Percentiles rank a stretch among this genome's conserved stretches.
phyloP scores from a whole-genome alignment of 768 basidiomycete genomes.

The Hygrocybe punicea region DNA sequence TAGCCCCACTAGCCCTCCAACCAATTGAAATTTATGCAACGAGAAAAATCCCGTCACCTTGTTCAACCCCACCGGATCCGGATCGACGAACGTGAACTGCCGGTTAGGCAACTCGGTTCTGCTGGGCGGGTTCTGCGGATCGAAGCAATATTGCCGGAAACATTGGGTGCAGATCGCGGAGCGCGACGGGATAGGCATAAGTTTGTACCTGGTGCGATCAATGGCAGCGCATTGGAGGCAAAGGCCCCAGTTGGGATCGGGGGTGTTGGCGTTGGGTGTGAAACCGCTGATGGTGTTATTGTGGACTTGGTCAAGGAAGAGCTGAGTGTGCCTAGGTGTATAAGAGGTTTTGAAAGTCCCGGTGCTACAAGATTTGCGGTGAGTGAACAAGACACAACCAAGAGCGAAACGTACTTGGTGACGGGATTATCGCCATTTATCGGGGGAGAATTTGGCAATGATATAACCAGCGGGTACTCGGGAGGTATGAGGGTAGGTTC shows the following conservation, averaged over 20 bases:
- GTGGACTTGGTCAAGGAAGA: conserved; percentile 63
- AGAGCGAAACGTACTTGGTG: conserved; percentile 48
- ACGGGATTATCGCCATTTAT: conserved; percentile 57
- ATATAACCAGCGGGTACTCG: conserved; percentile 66
- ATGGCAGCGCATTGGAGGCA: conserved; percentile 68
- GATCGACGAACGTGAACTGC: conserved; percentile 47
- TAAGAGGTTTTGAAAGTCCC: conserved; percentile 62
- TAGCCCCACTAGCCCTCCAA: conserved; percentile 48
- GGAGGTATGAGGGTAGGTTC: conserved; percentile 47
- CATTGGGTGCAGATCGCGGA: conserved; percentile 45
- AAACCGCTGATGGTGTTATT: conserved; percentile 57
- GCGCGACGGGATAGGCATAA: conserved; percentile 32
- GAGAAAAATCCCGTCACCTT: conserved; percentile 45
- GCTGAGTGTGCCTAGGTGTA: conserved; percentile 46
- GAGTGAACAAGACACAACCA: background rate
- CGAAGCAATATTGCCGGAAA: conserved; percentile 54
- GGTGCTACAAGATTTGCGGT: conserved; percentile 37
- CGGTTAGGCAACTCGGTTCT: conserved; percentile 36
- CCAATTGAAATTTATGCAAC: conserved; percentile 44
- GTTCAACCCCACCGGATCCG: conserved; percentile 49
- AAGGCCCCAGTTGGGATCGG: conserved; percentile 59
- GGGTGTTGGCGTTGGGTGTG: conserved; percentile 51
- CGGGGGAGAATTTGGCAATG: conserved; percentile 76
- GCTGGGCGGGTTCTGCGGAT: conserved; percentile 45
- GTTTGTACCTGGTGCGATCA: conserved; percentile 49